Base-by-base conservation (phyloP, 2,329 filamentous ascomycete species). In the Cordyceps cateniannulata region DNA sequence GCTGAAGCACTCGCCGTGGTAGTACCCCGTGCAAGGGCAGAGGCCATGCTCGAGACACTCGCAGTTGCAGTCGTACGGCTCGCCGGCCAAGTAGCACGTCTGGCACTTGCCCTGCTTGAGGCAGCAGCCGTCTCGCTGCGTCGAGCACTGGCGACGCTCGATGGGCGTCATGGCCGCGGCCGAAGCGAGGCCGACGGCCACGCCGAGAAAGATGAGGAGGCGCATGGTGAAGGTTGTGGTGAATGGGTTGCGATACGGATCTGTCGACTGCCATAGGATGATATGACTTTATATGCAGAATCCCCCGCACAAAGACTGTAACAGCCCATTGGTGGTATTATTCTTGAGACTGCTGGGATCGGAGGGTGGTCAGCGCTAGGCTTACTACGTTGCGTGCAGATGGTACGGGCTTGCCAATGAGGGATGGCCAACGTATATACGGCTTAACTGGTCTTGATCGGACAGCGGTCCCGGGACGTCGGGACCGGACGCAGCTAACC, bases 41-140 rank as follows among this genome's bases (percentile, higher is more conserved):
- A 59, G 55, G 32, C 55, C 55, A 27, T n/a, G 22, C 55, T 59
- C 45, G 16, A 59, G 55, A 22, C 55, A 59, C 38, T 50, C 48
- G 48, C 55, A 59, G 55, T 59, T 40, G 55, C 55, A 59, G 45
- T 49, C 45, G 22, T 24, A 50, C 24, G 55, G 45, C 45, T 59
- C 55, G 12, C 42, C 32, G 27, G 32, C 55, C 1, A 12, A 44
- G 45, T 50, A 27, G 55, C 55, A 59, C 27, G 55, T 51, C 22
- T 50, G 14, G 48, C 55, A 59, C 18, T n/a, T 20, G 22, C 55
- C 47, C 45, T 59, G 20, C 55, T 51, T 42, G 45, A 59, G 48
- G 55, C 55, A 59, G 55, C 55, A 59, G 1, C 55, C 55, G 55
- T 59, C 55, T 22, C 55, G 55, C 32, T 59, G 55, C 32, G 55